Evolutionary conservation across 495 filamentous ascomycete species (phyloP).

Genomic region (Arthonia radiata): DNA sequence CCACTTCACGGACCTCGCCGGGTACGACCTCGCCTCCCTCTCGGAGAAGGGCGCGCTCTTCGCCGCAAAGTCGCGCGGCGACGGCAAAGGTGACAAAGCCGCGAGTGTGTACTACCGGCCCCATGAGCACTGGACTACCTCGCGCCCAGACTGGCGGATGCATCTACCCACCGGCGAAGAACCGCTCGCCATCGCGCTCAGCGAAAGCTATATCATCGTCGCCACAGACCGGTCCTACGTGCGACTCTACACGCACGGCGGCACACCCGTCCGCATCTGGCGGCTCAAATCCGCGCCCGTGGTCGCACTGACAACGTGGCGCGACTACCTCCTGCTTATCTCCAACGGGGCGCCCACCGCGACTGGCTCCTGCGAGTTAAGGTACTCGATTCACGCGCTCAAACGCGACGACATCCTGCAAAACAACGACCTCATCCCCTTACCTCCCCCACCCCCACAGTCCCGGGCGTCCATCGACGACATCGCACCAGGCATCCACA

Average conservation of each 20-base stretch:
- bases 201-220: conserved; percentile 71
- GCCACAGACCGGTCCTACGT: conserved; percentile 70
- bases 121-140: conserved; percentile 86
- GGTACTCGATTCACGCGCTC: conserved; percentile 81
- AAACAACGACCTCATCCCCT: conserved; percentile 85
- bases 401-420: conserved; percentile 83
- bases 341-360: conserved; percentile 70
- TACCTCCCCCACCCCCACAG: conserved; percentile 74
- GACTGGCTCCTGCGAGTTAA: conserved; percentile 46
- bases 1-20: conserved; percentile 86
- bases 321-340: conserved; percentile 80
- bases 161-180: conserved; percentile 57
- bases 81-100: conserved; percentile 16
- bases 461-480: no score
- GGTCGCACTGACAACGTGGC: conserved; percentile 77
- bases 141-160: conserved; percentile 77
- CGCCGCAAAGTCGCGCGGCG: conserved; percentile 46
- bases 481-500: no score
- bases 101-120: conserved; percentile 89
- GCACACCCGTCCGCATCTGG: conserved; percentile 67
- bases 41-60: conserved; percentile 73
- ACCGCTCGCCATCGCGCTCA: conserved; percentile 54
- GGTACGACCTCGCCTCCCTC: conserved; percentile 88
- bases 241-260: conserved; percentile 77
- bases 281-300: conserved; percentile 71